Base-by-base conservation (phyloP, 768 basidiomycete species). In the Termitomyces heimii region DNA sequence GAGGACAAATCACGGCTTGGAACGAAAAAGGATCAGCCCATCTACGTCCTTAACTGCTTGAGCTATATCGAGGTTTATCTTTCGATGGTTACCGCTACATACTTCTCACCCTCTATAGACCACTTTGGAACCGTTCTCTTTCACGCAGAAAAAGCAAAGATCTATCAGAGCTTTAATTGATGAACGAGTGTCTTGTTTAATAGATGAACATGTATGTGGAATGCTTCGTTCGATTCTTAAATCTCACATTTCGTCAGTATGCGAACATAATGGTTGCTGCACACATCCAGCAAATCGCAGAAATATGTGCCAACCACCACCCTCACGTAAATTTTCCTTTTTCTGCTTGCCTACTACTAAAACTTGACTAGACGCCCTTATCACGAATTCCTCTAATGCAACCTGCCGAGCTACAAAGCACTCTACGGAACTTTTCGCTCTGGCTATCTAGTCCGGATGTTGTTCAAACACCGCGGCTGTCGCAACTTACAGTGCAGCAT, bases 391-490 rank as follows among this genome's bases (percentile, higher is more conserved):
- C 89, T 1, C 72, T 80, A 0, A 84, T 88, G 2, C 80, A 86
- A 50, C 82, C 92, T 0, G 66, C 80, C 12, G 74, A 82, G 12
- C 77, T 98, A 40, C 80, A 86, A 49, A 62, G 70, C 7, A 77
- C 90, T 0, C 78, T 97, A 10, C 77, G 72, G 16, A 75, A 75
- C 43, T 97, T 98, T 73, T 88, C 94, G 0, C 67, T 76, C 1
- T 98, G 94, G 89, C 84, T 98, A 3, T 88, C 92, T 5, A 82
- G 85, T 1, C 77, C 85, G 28, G 90, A 92, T 61, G 86, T 94
- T 14, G 82, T 92, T 14, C 84, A 91, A 14, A 88, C 92, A 0
- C 85, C 90, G 0, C 86, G 92, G 2, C 82, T 98, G 0, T 77
- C 88, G 0, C 83, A 85, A 31, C 80, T 98, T 13, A 80, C 84